Base-by-base conservation (phyloP, 2,329 filamentous ascomycete genomes). In the Thielaviopsis euricoi region DNA sequence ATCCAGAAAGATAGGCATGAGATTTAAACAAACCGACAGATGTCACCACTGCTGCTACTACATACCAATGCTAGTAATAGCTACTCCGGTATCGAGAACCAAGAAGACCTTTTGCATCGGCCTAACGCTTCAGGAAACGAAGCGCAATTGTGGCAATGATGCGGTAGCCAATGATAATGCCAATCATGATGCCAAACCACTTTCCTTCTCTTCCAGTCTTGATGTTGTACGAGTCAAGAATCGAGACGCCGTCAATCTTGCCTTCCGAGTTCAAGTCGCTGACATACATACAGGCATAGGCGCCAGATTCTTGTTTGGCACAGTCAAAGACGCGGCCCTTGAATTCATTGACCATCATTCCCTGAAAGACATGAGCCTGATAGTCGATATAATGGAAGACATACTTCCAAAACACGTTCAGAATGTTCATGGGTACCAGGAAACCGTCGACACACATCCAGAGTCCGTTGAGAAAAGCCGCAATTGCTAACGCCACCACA, bases 341-440 rank as follows among this genome's bases (percentile, higher is more conserved):
- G 67, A 95, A 93, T 71, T 95, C 87, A 65, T 93, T 94, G 56
- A 91, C 82, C 87, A 94, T 93, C 88, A 95, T 93, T 15, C 87
- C 88, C 66, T 91, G 81, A 67, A 94, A 95, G 3, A 94, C 88
- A 64, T 90, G 94, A 49, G 75, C 79, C 67, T 91, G 87, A 66
- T 94, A 94, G 67, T 94, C 86, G 66, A 90, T 90, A 68, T 90
- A 94, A 67, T 90, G 85, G 64, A 93, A 93, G 6, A 86, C 86
- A 64, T 94, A 93, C 68, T 82, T 80, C 82, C 86, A 95, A 64
- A 95, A 95, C 2, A 78, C 80, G 68, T 95, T 94, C 48, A 94
- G 75, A 1, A 83, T 78, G 1, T 74, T 79, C 3, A 83, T 81
- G 2, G 81, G 77, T 1, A 94, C 87, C 68, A 94, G 77, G 71